phyloP scores from a whole-genome alignment of 2,329 filamentous ascomycete genomes.

The Neurospora sp. region DNA sequence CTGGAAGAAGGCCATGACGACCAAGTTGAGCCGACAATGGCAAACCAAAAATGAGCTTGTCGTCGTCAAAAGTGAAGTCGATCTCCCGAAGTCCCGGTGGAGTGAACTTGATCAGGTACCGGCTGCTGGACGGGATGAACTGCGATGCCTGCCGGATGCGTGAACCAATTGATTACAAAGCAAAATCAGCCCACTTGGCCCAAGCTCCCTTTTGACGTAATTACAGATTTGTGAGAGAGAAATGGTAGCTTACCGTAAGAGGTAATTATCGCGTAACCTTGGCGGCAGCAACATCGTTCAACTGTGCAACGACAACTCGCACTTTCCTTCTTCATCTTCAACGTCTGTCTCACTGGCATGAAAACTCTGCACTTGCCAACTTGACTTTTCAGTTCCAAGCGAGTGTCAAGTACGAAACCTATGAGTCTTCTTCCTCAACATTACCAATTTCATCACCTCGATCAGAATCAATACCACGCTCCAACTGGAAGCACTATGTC shows the following conservation, averaged over 20 bases:
- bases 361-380: neutral
- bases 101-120: neutral
- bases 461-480: neutral
- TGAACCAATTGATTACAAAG: neutral
- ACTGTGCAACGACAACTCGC: neutral
- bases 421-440: neutral
- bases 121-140: conserved; percentile 3
- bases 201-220: neutral
- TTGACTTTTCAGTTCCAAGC: neutral
- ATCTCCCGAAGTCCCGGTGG: neutral
- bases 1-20: conserved; percentile 21
- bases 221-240: neutral
- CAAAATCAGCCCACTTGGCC: conserved; percentile 11
- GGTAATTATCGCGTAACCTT: neutral
- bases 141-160: neutral
- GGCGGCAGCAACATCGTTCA: neutral
- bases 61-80: neutral
- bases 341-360: neutral
- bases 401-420: neutral
- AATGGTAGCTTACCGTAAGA: neutral
- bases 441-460: neutral
- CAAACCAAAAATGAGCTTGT: neutral
- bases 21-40: conserved; percentile 10
- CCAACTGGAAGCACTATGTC: neutral
- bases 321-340: neutral